Evolutionary conservation across 331 rosid genomes (phyloP), one percentile per base, ranked within the genome.

Genomic region (Erythrophleum ivorense): DNA sequence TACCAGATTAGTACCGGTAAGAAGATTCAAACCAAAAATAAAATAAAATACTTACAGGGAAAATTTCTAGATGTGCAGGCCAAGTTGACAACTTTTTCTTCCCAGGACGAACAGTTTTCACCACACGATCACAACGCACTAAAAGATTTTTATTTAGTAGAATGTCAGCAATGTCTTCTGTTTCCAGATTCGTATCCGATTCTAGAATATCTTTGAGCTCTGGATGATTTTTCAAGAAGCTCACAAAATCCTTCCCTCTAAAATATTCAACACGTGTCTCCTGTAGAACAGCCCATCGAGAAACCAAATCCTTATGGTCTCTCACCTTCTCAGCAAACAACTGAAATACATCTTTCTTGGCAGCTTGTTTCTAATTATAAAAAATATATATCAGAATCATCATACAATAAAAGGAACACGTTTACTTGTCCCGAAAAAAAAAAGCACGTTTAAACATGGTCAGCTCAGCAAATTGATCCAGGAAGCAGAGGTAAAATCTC

Each of bases 311-410:
- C 83, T 95, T 93, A 54, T 93, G 87, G 83, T 93, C 99, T 78
- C 99, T 91, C 75, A 92, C 98, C 82, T 95, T 95, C 92, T 95
- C 98, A n/a, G 98, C 97, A 85, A 95, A 95, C 84, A 95, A 85
- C 84, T 93, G 97, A 82, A 84, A 92, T 78, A 87, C 89, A 75
- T 95, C 99, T 62, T 95, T 89, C 88, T 91, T 76, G 77, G 88
- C 85, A 73, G 89, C 88, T 87, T 95, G 99, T 80, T 89, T 95
- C 98, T 93, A 90, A 38, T 24, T 24, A n/a, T n/a, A 67, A 50
- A 45, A 70, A 66, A 84, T 59, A 33, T 71, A 48, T 12, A 29
- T 74, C 66, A 75, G 21, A 33, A 74, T 38, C 78, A 52, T 74
- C 77, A 67, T 21, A 71, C 41, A 29, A 71, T 24, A 70, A 80